phyloP scores from a whole-genome alignment of 805 yeast genomes.

The Zygoascus flipseniorum region DNA sequence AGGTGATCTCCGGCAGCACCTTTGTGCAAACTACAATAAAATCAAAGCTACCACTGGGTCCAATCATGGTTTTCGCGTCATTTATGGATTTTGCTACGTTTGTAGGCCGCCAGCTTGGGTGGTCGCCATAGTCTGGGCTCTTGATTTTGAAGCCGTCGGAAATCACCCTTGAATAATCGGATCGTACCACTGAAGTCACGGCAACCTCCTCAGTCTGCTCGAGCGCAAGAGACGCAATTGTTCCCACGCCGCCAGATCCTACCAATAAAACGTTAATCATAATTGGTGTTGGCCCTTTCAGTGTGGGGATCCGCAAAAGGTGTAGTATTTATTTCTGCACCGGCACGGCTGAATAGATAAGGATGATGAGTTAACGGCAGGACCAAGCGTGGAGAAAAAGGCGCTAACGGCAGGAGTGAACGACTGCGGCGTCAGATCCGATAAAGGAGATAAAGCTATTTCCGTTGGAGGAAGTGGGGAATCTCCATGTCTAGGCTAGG shows the following conservation, averaged over 20 bases:
- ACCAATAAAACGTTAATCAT: conserved; percentile 43
- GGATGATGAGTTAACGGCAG: neutral
- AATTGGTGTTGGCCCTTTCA: conserved; percentile 9
- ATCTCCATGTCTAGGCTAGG: neutral
- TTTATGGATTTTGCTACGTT: conserved; percentile 30
- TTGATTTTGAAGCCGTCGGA: conserved; percentile 50
- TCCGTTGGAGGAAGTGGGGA: neutral
- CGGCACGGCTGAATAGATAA: neutral
- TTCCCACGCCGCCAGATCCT: conserved; percentile 86
- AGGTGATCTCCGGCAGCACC: conserved; percentile 54
- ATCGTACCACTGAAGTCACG: conserved; percentile 57
- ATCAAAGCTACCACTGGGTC: conserved; percentile 43
- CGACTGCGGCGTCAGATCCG: neutral
- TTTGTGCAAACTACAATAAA: conserved; percentile 55
- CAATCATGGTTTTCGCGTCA: conserved; percentile 31
- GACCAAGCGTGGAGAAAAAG: neutral
- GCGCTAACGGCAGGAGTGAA: neutral
- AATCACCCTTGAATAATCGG: conserved; percentile 48
- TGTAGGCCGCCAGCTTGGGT: conserved; percentile 48
- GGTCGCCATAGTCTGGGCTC: conserved; percentile 53
- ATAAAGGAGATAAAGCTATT: neutral
- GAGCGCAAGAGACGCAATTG: conserved; percentile 62
- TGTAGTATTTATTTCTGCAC: too few species aligned
- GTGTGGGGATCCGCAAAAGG: too few species aligned
- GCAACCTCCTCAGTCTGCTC: conserved; percentile 38